Conservation (phyloP, 1,284 basidiomycete species). For the Austroboletus niveus region DNA sequence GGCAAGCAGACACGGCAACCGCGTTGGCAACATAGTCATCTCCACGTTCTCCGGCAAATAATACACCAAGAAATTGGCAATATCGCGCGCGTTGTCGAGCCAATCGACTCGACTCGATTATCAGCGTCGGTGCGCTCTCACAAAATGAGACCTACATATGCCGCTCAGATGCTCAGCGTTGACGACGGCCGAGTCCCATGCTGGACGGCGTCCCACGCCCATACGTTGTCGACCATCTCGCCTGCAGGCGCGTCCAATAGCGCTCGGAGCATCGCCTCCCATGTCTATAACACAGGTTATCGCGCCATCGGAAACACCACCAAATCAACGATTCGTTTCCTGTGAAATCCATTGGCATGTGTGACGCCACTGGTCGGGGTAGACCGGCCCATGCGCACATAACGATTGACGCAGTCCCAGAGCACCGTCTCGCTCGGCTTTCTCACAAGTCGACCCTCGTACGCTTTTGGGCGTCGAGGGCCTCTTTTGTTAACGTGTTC, state of each 20-base stretch:
- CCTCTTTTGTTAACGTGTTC: slow-evolving; percentile 20
- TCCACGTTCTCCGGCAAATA: slow-evolving; percentile 50
- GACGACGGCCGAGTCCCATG: slow-evolving; percentile 75
- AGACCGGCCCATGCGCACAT: slow-evolving; percentile 34
- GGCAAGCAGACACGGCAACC: slow-evolving; percentile 46
- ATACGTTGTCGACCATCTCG: slow-evolving; percentile 65
- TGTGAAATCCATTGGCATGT: slow-evolving; percentile 83
- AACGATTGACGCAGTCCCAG: slow-evolving; percentile 60
- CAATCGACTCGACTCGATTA: slow-evolving; percentile 54
- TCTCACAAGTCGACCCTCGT: slow-evolving; percentile 18
- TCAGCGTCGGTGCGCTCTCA: neutral
- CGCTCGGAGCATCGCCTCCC: slow-evolving; percentile 59
- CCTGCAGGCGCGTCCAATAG: slow-evolving; percentile 41
- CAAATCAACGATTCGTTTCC: slow-evolving; percentile 52
- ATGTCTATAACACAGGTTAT: slow-evolving; percentile 43
- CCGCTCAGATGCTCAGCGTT: slow-evolving; percentile 57
- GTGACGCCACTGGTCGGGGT: slow-evolving; percentile 46
- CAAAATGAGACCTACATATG: slow-evolving; percentile 42
- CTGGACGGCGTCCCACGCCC: slow-evolving; percentile 75
- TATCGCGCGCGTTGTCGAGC: slow-evolving; percentile 68
- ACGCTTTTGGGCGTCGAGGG: slow-evolving; percentile 21
- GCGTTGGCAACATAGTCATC: slow-evolving; percentile 41
- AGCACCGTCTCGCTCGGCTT: slow-evolving; percentile 40
- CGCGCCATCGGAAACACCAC: neutral
- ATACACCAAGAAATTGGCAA: slow-evolving; percentile 66